Base-by-base conservation (phyloP, 805 yeast species). In the Wickerhamomyces tratensis region DNA sequence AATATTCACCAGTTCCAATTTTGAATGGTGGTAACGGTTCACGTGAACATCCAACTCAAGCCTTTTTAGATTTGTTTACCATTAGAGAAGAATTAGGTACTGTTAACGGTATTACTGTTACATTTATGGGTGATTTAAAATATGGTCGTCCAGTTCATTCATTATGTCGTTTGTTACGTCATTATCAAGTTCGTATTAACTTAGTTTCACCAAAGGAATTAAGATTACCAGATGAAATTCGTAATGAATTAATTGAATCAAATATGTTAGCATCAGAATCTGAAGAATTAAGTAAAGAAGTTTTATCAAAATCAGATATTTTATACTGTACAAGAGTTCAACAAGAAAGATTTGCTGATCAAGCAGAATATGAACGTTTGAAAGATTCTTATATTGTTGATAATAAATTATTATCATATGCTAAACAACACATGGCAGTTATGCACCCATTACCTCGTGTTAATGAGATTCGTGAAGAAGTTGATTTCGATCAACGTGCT, bases 401-500 rank as follows among this genome's bases (percentile, higher is more conserved):
- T 70, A 91, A 91, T 77, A 82, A 75, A 67, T 84, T 91, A 48
- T 75, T 93, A 61, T 74, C 87, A 30, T 80, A 84, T 64, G 98
- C 98, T 55, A 93, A 94, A 71, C 88, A 87, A 64, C 96, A 93
- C 68, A 93, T 93, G 98, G 87, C 96, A 65, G 84, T 93, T 50
- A 83, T 93, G 95, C 99, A 93, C 64, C 99, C 99, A 63, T 77
- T 93, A 57, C 99, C 99, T 62, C 85, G 99, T 67, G 89, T 87
- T 51, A 83, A 79, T 57, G 99, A 93, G 70, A 91, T 93, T 55
- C 85, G 85, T 59, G 98, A 89, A 69, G 98, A 93, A 71, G 98
- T 93, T 58, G 99, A 93, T 65, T 93, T 91, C 61, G 99, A 93
- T 68, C 97, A 91, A 67, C 85, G 99, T 66, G 98, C 98, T 51